phyloP scores from a whole-genome alignment of 1,139 yeast species.

The Yamadazyma conglobata region DNA sequence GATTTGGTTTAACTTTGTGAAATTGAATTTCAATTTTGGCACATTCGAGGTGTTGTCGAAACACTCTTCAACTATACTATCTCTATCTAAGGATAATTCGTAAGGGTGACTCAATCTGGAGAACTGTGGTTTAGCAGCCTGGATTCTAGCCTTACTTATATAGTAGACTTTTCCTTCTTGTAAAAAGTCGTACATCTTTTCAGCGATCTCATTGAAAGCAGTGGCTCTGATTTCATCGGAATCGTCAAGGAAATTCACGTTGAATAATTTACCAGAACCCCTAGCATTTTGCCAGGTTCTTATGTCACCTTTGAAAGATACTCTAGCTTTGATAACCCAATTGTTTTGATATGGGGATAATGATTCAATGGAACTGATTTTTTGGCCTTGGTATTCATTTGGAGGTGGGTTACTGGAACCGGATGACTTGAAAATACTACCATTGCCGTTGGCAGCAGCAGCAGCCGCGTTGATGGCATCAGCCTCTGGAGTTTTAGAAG shows the following conservation, averaged over 20 bases:
- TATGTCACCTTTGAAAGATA: slow-evolving; percentile 81
- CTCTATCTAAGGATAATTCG: slow-evolving; percentile 80
- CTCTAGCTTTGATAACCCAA: slow-evolving; percentile 94
- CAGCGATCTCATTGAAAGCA: slow-evolving; percentile 87
- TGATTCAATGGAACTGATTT: slow-evolving; percentile 68
- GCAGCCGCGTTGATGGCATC: slow-evolving; percentile 16
- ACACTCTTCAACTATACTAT: slow-evolving; percentile 71
- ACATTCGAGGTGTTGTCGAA: slow-evolving; percentile 56
- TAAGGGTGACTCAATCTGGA: slow-evolving; percentile 84
- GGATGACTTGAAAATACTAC: slow-evolving; percentile 2
- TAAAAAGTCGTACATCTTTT: slow-evolving; percentile 65
- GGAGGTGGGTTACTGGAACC: slow-evolving; percentile 4
- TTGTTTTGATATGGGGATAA: slow-evolving; percentile 86
- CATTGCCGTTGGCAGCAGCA: slow-evolving; percentile 5
- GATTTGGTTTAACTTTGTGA: slow-evolving; percentile 65
- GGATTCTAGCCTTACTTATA: slow-evolving; percentile 76
- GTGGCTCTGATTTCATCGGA: slow-evolving; percentile 96
- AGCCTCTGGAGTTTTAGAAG: too few relatives aligned
- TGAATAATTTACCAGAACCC: slow-evolving; percentile 89
- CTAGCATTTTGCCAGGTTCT: slow-evolving; percentile 83
- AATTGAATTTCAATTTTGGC: slow-evolving; percentile 76
- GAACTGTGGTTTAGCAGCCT: slow-evolving; percentile 82
- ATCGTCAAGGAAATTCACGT: slow-evolving; percentile 85
- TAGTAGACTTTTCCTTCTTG: slow-evolving; percentile 91
- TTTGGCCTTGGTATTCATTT: slow-evolving; percentile 9